phyloP scores from a whole-genome alignment of 2,329 filamentous ascomycete species.

The Sporothrix phasma region DNA sequence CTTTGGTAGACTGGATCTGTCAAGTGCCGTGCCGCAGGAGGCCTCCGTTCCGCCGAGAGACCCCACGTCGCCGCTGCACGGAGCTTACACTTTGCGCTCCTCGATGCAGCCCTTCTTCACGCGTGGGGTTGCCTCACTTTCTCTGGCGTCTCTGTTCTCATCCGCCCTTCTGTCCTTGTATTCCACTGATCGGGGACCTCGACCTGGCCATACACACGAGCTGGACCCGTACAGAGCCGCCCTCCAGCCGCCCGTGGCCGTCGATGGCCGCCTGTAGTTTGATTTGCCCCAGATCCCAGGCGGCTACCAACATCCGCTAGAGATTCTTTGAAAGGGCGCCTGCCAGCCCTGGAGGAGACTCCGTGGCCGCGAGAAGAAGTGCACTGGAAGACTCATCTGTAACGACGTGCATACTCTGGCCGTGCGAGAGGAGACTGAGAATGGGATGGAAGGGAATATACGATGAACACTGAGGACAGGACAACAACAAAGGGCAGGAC shows the following conservation, averaged over 20 bases:
- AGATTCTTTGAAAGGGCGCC: neutral
- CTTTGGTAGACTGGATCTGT: neutral
- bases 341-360: neutral
- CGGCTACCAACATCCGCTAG: too few species aligned
- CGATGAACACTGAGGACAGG: neutral
- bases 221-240: neutral
- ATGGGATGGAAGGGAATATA: too few species aligned
- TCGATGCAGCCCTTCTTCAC: neutral
- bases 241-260: conserved; percentile 3
- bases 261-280: neutral
- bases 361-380: too few species aligned
- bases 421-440: too few species aligned
- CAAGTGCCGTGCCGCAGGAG: neutral
- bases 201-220: neutral
- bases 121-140: neutral
- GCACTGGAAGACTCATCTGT: too few species aligned
- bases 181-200: neutral
- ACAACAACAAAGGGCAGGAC: neutral
- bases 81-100: too few species aligned
- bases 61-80: neutral
- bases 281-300: too few species aligned
- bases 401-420: too few species aligned
- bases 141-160: neutral
- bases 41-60: neutral
- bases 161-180: neutral